These are phyloP conservation scores for Leishmania lainsoni DNA, from an alignment of 208 protist genomes.

Conservation along the genomic window DNA sequence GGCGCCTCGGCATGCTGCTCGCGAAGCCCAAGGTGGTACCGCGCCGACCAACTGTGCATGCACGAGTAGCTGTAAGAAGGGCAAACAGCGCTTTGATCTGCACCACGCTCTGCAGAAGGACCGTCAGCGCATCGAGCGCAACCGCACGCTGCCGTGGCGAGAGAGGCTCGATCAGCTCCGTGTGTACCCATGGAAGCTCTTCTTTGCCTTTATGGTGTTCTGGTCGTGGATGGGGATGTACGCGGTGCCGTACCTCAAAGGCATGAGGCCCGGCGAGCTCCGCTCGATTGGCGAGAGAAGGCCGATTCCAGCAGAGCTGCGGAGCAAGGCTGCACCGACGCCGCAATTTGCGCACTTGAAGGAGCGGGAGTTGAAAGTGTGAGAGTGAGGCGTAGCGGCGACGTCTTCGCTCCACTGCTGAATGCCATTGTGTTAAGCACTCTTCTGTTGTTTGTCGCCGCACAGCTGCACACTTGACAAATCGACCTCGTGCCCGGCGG, in stretches of 20 bases:
- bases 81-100: conserved; percentile 64
- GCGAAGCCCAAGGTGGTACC: conserved; percentile 15
- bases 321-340: conserved; percentile 27
- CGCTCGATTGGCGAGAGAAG: conserved; percentile 33
- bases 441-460: not conserved
- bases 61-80: conserved; percentile 39
- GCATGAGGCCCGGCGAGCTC: conserved; percentile 39
- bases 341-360: conserved; percentile 37
- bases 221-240: conserved; percentile 76
- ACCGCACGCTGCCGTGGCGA: conserved; percentile 50
- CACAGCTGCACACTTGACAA: not conserved
- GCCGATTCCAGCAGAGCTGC: conserved; percentile 38
- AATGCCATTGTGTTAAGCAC: not conserved
- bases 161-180: conserved; percentile 40
- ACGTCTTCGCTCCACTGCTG: not conserved
- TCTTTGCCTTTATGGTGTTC: conserved; percentile 70
- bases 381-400: not conserved
- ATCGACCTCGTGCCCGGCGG: not conserved
- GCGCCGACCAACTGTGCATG: conserved; percentile 44
- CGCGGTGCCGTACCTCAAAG: conserved; percentile 68
- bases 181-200: conserved; percentile 76
- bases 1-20: not conserved
- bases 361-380: not conserved
- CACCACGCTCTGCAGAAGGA: conserved; percentile 48
- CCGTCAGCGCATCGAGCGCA: conserved; percentile 43